A percentile compares a stretch with the other conserved stretches of the same genome.
phyloP scores from a whole-genome alignment of 2,329 filamentous ascomycete species.

The Sarocladium kiliense region DNA sequence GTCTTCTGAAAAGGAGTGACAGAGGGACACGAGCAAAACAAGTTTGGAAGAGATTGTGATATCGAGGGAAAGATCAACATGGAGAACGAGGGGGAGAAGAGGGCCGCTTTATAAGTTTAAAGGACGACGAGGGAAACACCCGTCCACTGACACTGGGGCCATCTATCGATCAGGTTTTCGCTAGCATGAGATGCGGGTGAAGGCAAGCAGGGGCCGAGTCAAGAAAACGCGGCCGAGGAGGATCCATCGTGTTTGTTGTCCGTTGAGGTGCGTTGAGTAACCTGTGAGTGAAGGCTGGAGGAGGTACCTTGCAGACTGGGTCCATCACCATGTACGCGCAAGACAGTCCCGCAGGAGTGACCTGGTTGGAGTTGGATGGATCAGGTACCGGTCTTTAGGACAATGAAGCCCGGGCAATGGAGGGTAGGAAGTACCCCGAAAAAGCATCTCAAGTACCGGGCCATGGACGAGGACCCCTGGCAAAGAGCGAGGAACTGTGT shows the following conservation, averaged over 20 bases:
- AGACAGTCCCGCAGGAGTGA: not conserved
- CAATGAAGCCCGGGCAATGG: not conserved
- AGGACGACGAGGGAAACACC: not conserved
- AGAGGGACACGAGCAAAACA: constrained; percentile 9
- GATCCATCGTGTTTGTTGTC: not conserved
- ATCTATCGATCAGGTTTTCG: constrained; percentile 7
- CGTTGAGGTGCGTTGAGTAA: not conserved
- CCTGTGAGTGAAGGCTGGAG: not conserved
- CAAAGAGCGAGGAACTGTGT: not conserved
- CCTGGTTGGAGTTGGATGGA: not conserved
- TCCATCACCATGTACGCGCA: not conserved
- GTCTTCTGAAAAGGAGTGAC: constrained; percentile 13
- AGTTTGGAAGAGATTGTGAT: constrained; percentile 9
- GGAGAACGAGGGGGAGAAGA: not conserved
- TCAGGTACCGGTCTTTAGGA: not conserved
- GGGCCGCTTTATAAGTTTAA: constrained; percentile 11
- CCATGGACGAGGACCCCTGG: constrained; percentile 5
- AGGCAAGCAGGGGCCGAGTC: constrained; percentile 6
- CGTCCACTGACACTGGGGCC: not conserved
- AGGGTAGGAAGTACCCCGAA: not conserved
- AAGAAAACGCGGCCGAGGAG: not conserved
- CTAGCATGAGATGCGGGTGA: not conserved
- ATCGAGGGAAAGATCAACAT: constrained; percentile 1
- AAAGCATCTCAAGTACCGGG: not conserved
- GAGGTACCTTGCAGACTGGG: not conserved